Evolutionary conservation across 306 rosid species (phyloP).

Genomic region (Cyclanthera cordifolia): DNA sequence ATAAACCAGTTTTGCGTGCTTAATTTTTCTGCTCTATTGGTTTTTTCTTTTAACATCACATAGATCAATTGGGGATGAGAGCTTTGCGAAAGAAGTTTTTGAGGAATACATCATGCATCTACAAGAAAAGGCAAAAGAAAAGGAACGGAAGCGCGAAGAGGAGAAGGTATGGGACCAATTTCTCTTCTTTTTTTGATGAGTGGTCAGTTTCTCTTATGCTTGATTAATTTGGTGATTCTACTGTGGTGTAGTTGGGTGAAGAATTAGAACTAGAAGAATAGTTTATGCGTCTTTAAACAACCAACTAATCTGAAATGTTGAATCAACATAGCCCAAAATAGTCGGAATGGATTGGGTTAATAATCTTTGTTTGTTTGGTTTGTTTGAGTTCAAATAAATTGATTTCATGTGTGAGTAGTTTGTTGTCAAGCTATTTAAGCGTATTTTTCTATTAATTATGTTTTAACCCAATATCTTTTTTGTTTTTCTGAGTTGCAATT

Average conservation of each 20-base stretch:
- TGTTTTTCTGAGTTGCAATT: too few species aligned
- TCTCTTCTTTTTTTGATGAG: too few species aligned
- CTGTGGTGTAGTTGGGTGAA: background rate
- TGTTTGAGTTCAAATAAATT: background rate
- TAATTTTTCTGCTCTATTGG: background rate
- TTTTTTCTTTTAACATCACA: conserved; percentile 1
- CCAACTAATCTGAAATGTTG: background rate
- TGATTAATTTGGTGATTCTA: background rate
- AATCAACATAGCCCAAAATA: background rate
- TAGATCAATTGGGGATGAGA: conserved; percentile 78
- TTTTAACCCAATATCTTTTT: too few species aligned
- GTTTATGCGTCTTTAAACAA: background rate
- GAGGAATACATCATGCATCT: conserved; percentile 57
- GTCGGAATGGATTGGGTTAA: background rate
- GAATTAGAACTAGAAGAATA: background rate
- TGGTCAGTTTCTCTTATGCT: conserved; percentile 4
- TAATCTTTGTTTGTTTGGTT: background rate
- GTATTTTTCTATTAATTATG: too few species aligned
- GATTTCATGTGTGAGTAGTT: background rate
- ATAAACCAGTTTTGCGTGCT: background rate
- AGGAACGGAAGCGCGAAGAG: conserved; percentile 93
- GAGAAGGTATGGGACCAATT: conserved; percentile 52
- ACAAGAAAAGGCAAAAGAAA: conserved; percentile 83
- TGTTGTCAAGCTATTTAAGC: background rate
- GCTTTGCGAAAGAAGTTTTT: conserved; percentile 49